Evolutionary conservation across 345 rosid species (phyloP).

Genomic region (Citropsis articulata): DNA sequence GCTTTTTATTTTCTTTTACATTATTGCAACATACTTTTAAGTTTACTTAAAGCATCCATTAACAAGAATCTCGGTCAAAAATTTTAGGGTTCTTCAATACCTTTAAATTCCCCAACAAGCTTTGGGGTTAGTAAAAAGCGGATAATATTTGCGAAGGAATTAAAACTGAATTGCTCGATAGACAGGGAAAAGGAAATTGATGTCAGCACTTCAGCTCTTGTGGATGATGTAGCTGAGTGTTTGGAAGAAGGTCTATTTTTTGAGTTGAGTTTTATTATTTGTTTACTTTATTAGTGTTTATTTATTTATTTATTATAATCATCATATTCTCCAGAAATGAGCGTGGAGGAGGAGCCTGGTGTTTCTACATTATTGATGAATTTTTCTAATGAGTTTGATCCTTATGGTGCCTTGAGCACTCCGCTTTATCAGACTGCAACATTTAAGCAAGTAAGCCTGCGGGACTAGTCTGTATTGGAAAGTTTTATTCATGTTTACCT

Average conservation of each 20-base stretch:
- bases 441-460: constrained; percentile 69
- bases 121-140: constrained; percentile 29
- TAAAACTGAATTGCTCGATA: constrained; percentile 40
- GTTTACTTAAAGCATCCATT: neutral
- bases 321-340: constrained; percentile 34
- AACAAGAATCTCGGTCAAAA: constrained; percentile 1
- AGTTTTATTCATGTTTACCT: neutral
- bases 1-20: neutral
- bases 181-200: constrained; percentile 44
- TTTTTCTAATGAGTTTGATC: constrained; percentile 69
- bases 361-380: constrained; percentile 73
- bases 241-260: constrained; percentile 34
- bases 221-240: constrained; percentile 27
- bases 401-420: constrained; percentile 74
- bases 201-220: constrained; percentile 39
- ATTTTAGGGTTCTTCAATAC: constrained; percentile 30
- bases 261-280: neutral
- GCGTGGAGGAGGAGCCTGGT: constrained; percentile 58
- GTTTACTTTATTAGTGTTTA: neutral
- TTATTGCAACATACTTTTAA: neutral
- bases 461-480: neutral
- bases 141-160: constrained; percentile 21
- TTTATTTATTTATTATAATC: neutral
- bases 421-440: constrained; percentile 95
- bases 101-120: constrained; percentile 16